Conservation (phyloP, 495 filamentous ascomycete genomes). For the Viridothelium virens region DNA sequence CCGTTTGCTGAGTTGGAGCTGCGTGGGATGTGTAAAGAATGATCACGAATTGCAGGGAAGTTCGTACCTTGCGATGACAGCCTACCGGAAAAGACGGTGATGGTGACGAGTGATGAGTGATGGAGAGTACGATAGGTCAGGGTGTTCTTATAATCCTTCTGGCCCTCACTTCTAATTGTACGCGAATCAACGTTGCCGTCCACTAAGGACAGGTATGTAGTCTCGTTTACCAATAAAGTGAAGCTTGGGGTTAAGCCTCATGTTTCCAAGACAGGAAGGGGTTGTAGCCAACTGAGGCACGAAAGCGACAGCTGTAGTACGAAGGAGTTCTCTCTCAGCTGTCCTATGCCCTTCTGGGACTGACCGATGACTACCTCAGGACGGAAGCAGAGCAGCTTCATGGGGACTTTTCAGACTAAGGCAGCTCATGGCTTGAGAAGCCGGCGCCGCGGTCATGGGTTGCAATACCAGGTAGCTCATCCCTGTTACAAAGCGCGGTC, state of each 20-base stretch:
- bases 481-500: constrained; percentile 15
- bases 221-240: background rate
- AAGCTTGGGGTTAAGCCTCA: background rate
- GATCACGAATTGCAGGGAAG: background rate
- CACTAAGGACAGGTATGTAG: background rate
- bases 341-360: constrained; percentile 18
- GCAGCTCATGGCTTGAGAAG: constrained; percentile 21
- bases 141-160: background rate
- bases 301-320: constrained; percentile 20
- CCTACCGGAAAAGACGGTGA: background rate
- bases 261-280: background rate
- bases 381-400: constrained; percentile 20
- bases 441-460: constrained; percentile 18
- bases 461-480: constrained; percentile 17
- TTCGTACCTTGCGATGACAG: background rate
- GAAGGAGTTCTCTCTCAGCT: constrained; percentile 19
- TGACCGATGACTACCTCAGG: constrained; percentile 17
- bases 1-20: background rate
- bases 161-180: background rate
- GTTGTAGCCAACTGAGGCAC: constrained; percentile 11
- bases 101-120: background rate
- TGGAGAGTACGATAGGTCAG: background rate
- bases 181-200: background rate
- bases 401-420: constrained; percentile 22
- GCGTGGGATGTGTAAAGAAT: constrained; percentile 3